phyloP scores from a whole-genome alignment of 2,329 filamentous ascomycete species.

The Escovopsis sp. region DNA sequence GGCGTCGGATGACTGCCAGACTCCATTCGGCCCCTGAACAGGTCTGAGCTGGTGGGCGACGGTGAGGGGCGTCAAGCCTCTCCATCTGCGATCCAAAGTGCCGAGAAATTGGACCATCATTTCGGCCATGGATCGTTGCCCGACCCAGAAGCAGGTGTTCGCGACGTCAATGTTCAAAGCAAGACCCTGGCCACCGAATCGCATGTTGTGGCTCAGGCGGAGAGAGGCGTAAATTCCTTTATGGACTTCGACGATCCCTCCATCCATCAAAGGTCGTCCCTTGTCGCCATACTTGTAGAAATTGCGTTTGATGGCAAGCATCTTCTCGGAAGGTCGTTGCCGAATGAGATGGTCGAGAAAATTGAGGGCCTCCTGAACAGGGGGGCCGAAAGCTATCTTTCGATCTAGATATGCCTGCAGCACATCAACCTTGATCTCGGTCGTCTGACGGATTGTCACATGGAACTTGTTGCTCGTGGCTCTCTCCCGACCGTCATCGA shows the following conservation, averaged over 20 bases:
- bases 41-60: slow-evolving; percentile 22
- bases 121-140: slow-evolving; percentile 22
- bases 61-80: slow-evolving; percentile 11
- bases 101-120: slow-evolving; percentile 22
- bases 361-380: slow-evolving; percentile 67
- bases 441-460: slow-evolving; percentile 49
- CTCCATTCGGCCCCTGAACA: slow-evolving; percentile 11
- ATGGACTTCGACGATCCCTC: slow-evolving; percentile 53
- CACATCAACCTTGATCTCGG: slow-evolving; percentile 50
- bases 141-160: slow-evolving; percentile 76
- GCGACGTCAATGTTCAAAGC: slow-evolving; percentile 83
- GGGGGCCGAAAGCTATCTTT: slow-evolving; percentile 44
- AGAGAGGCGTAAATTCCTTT: slow-evolving; percentile 86
- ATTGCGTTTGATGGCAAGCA: slow-evolving; percentile 62
- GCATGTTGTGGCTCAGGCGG: slow-evolving; percentile 46
- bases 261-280: slow-evolving; percentile 39
- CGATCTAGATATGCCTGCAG: slow-evolving; percentile 53
- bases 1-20: slow-evolving; percentile 28
- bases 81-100: slow-evolving; percentile 16
- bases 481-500: slow-evolving; percentile 49
- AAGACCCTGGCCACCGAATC: slow-evolving; percentile 44
- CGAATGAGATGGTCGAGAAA: slow-evolving; percentile 86
- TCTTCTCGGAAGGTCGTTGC: slow-evolving; percentile 53
- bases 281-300: slow-evolving; percentile 53
- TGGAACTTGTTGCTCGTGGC: slow-evolving; percentile 36